Percentiles rank a stretch among this genome's conserved stretches.
phyloP scores from a whole-genome alignment of 495 filamentous ascomycete genomes.

The Ascodesmis nigricans region DNA sequence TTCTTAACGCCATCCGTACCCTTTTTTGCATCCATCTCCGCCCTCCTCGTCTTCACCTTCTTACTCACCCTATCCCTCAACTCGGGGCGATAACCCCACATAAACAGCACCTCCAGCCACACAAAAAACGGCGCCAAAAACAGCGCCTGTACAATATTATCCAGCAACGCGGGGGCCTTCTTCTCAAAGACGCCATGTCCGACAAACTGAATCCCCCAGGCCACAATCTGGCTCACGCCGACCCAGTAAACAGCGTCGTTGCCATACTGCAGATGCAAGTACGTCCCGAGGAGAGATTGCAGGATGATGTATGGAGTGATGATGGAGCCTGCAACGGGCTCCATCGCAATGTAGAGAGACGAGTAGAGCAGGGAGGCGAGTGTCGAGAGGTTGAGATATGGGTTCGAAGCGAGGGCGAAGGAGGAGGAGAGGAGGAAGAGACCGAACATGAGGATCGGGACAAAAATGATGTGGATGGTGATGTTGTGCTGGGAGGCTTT shows the following conservation, averaged over 20 bases:
- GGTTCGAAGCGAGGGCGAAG: constrained; percentile 25
- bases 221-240: constrained; percentile 34
- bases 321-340: constrained; percentile 66
- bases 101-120: constrained; percentile 88
- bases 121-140: constrained; percentile 97
- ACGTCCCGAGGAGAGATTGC: constrained; percentile 2
- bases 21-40: constrained; percentile 25
- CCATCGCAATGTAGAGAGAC: constrained; percentile 66
- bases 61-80: constrained; percentile 58
- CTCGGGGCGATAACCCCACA: constrained; percentile 71
- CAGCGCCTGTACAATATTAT: constrained; percentile 76
- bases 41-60: constrained; percentile 49
- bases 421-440: constrained; percentile 44
- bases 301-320: constrained; percentile 43
- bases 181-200: constrained; percentile 83
- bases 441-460: constrained; percentile 58
- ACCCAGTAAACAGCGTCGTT: constrained; percentile 47
- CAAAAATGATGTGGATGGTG: constrained; percentile 72
- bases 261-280: constrained; percentile 26
- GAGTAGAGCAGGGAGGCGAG: constrained; percentile 34
- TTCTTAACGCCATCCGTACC: constrained; percentile 21
- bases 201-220: constrained; percentile 74
- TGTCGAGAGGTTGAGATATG: constrained; percentile 56
- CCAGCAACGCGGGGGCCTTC: constrained; percentile 66
- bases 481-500: constrained; percentile 41